These are phyloP conservation scores for Colletotrichum sp. DNA, from an alignment of 2,329 filamentous ascomycete species.

Conservation along the genomic window DNA sequence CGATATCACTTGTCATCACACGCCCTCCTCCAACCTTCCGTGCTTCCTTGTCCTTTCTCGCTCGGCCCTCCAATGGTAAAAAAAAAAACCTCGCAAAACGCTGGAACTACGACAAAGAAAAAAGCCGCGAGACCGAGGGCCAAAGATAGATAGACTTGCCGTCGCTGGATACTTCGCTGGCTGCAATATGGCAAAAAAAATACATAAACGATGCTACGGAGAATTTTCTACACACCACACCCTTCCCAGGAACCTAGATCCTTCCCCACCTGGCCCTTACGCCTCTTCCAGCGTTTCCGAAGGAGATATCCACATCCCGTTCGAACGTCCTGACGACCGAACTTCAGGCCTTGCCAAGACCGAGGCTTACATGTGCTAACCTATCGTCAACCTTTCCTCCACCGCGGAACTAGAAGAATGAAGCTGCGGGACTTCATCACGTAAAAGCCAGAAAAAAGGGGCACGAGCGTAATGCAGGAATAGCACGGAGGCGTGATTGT, in stretches of 20 bases:
- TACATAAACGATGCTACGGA: neutral
- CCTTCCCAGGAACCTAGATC: neutral
- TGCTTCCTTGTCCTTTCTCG: neutral
- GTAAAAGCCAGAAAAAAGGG: neutral
- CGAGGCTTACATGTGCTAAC: neutral
- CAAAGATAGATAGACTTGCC: neutral
- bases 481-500: neutral
- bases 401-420: neutral
- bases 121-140: neutral
- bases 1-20: neutral
- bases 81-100: neutral
- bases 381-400: neutral
- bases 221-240: neutral
- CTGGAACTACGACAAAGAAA: neutral
- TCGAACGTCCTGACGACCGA: neutral
- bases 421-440: neutral
- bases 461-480: neutral
- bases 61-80: neutral
- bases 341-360: slow-evolving; percentile 15
- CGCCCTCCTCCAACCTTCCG: neutral
- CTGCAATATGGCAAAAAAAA: neutral
- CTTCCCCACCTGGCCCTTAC: neutral
- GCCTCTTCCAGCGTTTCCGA: neutral
- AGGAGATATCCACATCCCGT: neutral
- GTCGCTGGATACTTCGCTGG: neutral